Base-by-base conservation (phyloP, 225 moss, liverwort and hornwort genomes). In the Polytrichum formosum region DNA sequence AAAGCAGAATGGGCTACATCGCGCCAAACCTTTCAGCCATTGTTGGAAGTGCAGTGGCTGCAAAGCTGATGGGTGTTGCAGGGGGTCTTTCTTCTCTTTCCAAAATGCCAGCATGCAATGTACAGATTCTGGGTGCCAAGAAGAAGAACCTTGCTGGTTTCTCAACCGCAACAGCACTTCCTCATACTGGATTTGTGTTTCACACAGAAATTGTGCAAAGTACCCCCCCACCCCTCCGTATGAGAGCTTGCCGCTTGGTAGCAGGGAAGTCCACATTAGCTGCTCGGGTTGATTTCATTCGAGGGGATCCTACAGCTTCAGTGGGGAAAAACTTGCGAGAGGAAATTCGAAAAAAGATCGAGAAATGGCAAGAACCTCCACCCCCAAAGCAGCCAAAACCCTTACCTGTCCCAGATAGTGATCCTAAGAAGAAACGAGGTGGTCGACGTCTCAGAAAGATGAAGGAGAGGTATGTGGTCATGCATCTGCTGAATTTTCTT, bases 361-460 rank as follows among this genome's bases (percentile, higher is more conserved):
- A 94, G 65, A 94, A 98, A 77, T 98, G 97, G 97, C 97, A 94
- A 76, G 97, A 98, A 63, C 97, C 94, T 26, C 97, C 97, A 53
- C 97, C 97, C 67, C 90, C 90, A 1, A 98, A 98, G 66, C 97
- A 94, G 65, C 94, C 97, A 2, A 98, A 98, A 66, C 97, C 97
- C 16, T 83, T 98, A 28, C 97, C 94, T 22, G 94, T 98, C 21
- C 97, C 94, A 37, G 94, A 98, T 69, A 91, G 92, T 21, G 94
- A 94, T 63, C 97, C 97, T 7, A 98, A 98, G 78, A 98, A 98
- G 77, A 98, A 98, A 74, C 78, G 92, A 66, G 97, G 97, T 55
- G 97, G 97, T 17, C 91, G 97, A 9, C 88, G 97, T 63, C 91
- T 98, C 5, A 82, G 94, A 72, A 98, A 98, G 73, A 98, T 94